These are phyloP conservation scores for Leishmania turanica DNA, from an alignment of 208 protist genomes.

Conservation along the genomic window DNA sequence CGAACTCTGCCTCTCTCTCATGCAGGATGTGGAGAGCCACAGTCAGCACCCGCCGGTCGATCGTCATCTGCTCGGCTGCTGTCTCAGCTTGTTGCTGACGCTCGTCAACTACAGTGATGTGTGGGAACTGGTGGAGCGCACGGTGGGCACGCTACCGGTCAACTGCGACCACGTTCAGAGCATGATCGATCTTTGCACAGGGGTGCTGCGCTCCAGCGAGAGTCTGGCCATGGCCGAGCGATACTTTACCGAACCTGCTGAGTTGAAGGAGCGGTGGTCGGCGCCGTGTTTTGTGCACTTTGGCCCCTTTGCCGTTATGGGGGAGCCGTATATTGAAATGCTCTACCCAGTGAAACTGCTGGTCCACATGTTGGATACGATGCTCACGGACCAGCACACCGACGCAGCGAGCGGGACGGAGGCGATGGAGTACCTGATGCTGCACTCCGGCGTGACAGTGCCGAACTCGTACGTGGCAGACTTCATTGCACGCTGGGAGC, in stretches of 20 bases:
- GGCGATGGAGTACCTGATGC: conserved; percentile 34
- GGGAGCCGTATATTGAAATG: conserved; percentile 45
- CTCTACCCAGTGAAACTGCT: conserved; percentile 48
- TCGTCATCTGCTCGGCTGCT: conserved; percentile 52
- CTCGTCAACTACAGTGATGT: conserved; percentile 70
- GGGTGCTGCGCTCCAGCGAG: conserved; percentile 36
- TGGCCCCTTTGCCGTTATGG: conserved; percentile 36
- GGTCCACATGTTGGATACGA: conserved; percentile 30
- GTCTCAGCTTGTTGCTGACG: conserved; percentile 53
- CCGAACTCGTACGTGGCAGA: conserved; percentile 33
- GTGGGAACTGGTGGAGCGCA: conserved; percentile 51
- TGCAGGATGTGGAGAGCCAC: conserved; percentile 34
- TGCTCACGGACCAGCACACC: conserved; percentile 18
- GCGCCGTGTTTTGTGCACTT: conserved; percentile 20
- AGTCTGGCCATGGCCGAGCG: conserved; percentile 22
- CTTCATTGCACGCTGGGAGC: conserved; percentile 35
- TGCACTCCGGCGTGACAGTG: conserved; percentile 35
- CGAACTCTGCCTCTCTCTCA: conserved; percentile 61
- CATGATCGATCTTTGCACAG: conserved; percentile 61
- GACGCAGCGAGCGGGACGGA: conserved; percentile 27
- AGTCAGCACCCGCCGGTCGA: conserved; percentile 37
- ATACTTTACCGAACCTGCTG: conserved; percentile 15
- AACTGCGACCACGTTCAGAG: conserved; percentile 40
- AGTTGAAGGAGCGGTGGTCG: conserved; percentile 10
- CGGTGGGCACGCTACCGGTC: conserved; percentile 30